Evolutionary conservation across 2,329 filamentous ascomycete genomes (phyloP), one percentile per base, ranked within the genome.

Genomic region (Neopestalotiopsis sp.): DNA sequence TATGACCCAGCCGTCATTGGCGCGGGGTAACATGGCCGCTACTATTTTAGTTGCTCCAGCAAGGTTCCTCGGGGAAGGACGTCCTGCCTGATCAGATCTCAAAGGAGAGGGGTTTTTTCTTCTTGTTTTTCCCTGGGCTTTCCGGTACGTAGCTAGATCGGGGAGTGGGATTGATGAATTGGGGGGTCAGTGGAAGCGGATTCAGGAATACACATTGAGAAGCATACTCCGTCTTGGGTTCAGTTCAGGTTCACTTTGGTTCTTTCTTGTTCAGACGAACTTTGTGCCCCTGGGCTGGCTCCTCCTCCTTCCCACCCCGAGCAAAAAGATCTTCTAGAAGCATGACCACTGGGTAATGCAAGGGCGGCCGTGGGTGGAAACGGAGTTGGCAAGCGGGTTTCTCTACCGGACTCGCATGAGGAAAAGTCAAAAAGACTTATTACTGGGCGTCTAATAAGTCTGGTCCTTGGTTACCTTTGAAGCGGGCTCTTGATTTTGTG

Each of bases 31-130:
- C 40, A 64, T 53, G 13, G 28, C 49, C 20, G 61, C 57, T 65
- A 34, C 63, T 65, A 65, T 65, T 65, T 65, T 65, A 56, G 63
- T 65, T n/a, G 12, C 45, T 10, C 45, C 6, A 56, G n/a, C 40
- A 38, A 32, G 49, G 28, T 65, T 45, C 13, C 34, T 40, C 40
- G 61, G 45, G n/a, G n/a, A n/a, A 14, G 45, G 9, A 17, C 40
- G n/a, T 34, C 61, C 34, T 64, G 61, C 42, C 42, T 24, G 61
- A 45, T 64, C 17, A 64, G 61, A 49, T 64, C 34, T 38, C 24
- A 49, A 38, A 20, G 20, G 24, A 53, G 45, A 53, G 45, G 45
- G 45, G 45, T 53, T 53, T 53, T 20, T 17, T 53, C 3, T 53
- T 20, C 6, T 20, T n/a, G 13, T 20, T 3, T n/a, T 53, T 17